Percentiles rank a stretch among this genome's conserved stretches.
These are phyloP conservation scores for Phanerodontia chrysosporium DNA, from an alignment of 768 basidiomycete genomes.

Conservation along the genomic window DNA sequence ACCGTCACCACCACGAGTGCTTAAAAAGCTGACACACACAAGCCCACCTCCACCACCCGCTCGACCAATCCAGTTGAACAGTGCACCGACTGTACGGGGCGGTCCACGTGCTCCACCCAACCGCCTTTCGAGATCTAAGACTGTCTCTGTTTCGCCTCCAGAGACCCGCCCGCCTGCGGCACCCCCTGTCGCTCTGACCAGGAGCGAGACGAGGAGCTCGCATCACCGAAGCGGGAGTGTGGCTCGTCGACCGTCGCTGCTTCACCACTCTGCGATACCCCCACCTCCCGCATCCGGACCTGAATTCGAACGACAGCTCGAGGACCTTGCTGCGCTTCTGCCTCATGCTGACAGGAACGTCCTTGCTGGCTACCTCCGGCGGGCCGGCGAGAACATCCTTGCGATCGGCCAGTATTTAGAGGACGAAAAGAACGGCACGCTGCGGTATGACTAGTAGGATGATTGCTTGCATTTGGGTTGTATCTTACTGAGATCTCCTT, in stretches of 20 bases:
- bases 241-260: constrained; percentile 27
- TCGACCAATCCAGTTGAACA: constrained; percentile 28
- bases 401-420: constrained; percentile 87
- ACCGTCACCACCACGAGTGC: constrained; percentile 30
- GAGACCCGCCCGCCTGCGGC: constrained; percentile 29
- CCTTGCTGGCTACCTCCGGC: constrained; percentile 66
- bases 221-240: constrained; percentile 29
- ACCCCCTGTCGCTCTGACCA: constrained; percentile 10
- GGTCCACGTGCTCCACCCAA: constrained; percentile 67
- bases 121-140: constrained; percentile 64
- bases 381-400: constrained; percentile 74
- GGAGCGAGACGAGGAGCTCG: constrained; percentile 10
- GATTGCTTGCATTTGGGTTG: not conserved
- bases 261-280: constrained; percentile 18
- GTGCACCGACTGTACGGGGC: constrained; percentile 58
- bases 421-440: constrained; percentile 72
- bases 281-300: constrained; percentile 26
- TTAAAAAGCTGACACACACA: constrained; percentile 35
- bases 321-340: constrained; percentile 64
- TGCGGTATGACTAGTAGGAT: constrained; percentile 31
- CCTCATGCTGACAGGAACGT: constrained; percentile 68
- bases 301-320: constrained; percentile 64
- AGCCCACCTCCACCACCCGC: constrained; percentile 26
- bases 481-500: not conserved
- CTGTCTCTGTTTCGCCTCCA: constrained; percentile 42